A percentile compares a stretch with the other conserved stretches of the same genome.
phyloP scores from a whole-genome alignment of 1,284 basidiomycete genomes.

The Porphyrellus sp. region DNA sequence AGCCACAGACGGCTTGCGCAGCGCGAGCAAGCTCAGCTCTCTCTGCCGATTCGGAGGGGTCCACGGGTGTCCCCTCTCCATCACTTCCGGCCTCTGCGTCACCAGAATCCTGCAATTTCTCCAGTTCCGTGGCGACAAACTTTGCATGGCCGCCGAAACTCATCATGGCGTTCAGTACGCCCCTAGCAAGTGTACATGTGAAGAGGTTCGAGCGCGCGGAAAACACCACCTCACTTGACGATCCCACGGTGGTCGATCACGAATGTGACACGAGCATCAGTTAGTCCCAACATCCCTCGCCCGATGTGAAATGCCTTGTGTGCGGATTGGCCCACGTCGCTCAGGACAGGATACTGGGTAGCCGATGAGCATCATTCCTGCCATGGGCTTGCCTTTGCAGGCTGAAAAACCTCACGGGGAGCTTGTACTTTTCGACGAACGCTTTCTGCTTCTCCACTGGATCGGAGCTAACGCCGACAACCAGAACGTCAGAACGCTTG shows the following conservation, averaged over 20 bases:
- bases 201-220: not conserved
- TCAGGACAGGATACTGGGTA: constrained; percentile 67
- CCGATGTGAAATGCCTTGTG: constrained; percentile 63
- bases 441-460: constrained; percentile 65
- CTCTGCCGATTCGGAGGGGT: constrained; percentile 8
- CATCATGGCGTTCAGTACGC: constrained; percentile 52
- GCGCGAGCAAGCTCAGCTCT: constrained; percentile 20
- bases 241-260: constrained; percentile 69
- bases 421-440: constrained; percentile 69
- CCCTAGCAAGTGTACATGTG: constrained; percentile 37
- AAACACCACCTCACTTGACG: constrained; percentile 44
- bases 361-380: not conserved
- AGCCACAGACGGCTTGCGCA: constrained; percentile 20
- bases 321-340: constrained; percentile 60
- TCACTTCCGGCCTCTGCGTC: not conserved
- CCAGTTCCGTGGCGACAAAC: constrained; percentile 65
- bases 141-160: constrained; percentile 63
- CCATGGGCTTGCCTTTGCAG: not conserved
- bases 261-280: constrained; percentile 67
- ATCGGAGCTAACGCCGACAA: constrained; percentile 73
- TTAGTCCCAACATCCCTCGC: constrained; percentile 62
- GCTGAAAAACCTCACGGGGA: constrained; percentile 47
- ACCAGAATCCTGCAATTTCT: constrained; percentile 44
- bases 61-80: not conserved
- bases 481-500: constrained; percentile 56